Evolutionary conservation across 306 rosid genomes (phyloP), one percentile per base, ranked within the genome.

Genomic region (Sicyos baderoa): DNA sequence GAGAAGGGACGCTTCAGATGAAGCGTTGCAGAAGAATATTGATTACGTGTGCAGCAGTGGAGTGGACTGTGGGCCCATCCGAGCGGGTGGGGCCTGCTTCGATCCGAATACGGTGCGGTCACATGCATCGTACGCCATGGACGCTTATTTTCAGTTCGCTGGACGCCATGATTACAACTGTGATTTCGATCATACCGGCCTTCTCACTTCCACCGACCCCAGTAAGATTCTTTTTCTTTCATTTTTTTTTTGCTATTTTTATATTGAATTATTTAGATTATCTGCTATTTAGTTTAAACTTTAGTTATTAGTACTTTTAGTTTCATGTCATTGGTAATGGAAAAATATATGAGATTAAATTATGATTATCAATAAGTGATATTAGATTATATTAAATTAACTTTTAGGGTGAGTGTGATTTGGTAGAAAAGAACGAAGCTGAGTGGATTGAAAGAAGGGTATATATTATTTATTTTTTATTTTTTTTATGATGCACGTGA

Each of bases 61-160:
- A 77, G 81, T 82, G 58, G 84, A 84, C 58, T 84, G 89, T 63
- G 71, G 75, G 71, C 76, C 83, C 12, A 82, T 84, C 9, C 63
- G 75, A 54, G 9, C 52, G 4, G 86, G 84, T 50, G 89, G 89
- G 79, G 23, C 83, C 13, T 84, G 86, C 29, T 84, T 59, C 57
- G 25, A 82, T 7, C 89, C 89, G 23, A 77, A 84, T 23, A 82
- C 81, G 0, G 77, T 84, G 52, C 59, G 73, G 61, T 82, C 86
- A 4, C 89, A 84, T 54, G 86, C 89, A 1, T 75, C 89, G 14
- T 84, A 82, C 76, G 86, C 83, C 42, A 82, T 84, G 86, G 79
- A 84, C 70, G 84, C 84, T 8, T 82, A 82, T 21, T 84, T 68
- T 55, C 97, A 86, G 54, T 15, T 80, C 16, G 72, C 65, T 4